Evolutionary conservation across 2,329 filamentous ascomycete species (phyloP), one percentile per base, ranked within the genome.

Genomic region (Boeremia exigua): DNA sequence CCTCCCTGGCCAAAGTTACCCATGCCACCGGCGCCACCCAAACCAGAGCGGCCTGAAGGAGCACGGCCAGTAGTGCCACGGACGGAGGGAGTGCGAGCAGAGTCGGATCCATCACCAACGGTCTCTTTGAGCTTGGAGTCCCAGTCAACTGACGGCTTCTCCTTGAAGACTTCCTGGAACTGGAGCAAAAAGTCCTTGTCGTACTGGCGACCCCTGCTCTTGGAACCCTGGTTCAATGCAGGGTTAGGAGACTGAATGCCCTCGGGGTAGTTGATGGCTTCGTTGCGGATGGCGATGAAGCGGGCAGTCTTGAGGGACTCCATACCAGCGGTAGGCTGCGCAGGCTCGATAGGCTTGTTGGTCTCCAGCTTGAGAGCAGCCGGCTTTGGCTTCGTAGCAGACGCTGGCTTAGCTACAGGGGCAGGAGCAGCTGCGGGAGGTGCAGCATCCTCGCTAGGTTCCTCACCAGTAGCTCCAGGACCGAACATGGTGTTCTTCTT

Each of bases 71-170:
- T 79, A 57, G 78, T 76, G 51, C 82, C 79, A 15, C 70, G 89
- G 81, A 77, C 89, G 76, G 76, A 87, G 77, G 73, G 87, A 78
- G 75, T 84, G 4, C 76, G 89, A 81, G 78, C 91, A 79, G 86
- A 86, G 54, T 85, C 81, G 56, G 85, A 84, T 54, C 89, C 87
- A 62, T 96, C 93, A 54, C 94, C 94, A 63, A 99, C 76, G 81
- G 89, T 83, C 78, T 90, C 88, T 84, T 94, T 84, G 59, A 99
- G 88, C 71, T 95, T 93, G 63, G 88, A 84, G 72, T 96, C 90
- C 86, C 96, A 99, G 72, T 98, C 94, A 38, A 93, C 78, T 0
- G 92, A 96, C 12, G 95, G 95, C 79, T 97, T 96, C 81, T 99
- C 95, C 60, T 92, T 96, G 80, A 97, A 99, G 17, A 96, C 92